Conservation (phyloP, 2,329 filamentous ascomycete species). For the Penicillium psychrosexuale region DNA sequence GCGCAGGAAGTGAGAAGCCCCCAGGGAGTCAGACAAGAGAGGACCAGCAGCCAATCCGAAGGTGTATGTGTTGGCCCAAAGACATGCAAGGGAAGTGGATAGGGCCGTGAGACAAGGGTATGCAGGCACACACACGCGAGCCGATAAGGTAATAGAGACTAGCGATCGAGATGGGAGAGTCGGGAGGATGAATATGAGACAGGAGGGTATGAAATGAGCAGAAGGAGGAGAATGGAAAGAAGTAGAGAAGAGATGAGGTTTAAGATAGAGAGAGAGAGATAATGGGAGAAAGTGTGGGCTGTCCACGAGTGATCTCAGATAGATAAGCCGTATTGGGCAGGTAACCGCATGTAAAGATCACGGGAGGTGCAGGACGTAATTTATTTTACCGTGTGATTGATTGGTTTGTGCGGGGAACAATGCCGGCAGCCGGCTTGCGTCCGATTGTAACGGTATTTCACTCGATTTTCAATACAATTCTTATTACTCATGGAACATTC, state of each 20-base stretch:
- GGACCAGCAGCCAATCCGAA: constrained; percentile 8
- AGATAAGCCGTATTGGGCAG: constrained; percentile 27
- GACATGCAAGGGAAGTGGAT: constrained; percentile 7
- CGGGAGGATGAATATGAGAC: background rate
- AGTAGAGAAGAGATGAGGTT: constrained; percentile 6
- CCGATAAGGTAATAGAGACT: constrained; percentile 2
- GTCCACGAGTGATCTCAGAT: constrained; percentile 11
- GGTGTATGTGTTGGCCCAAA: constrained; percentile 1
- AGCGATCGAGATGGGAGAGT: background rate
- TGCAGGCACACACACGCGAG: constrained; percentile 7
- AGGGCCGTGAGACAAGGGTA: constrained; percentile 5
- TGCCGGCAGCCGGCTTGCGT: constrained; percentile 13
- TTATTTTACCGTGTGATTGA: constrained; percentile 4
- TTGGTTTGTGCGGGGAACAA: constrained; percentile 11
- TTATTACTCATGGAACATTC: constrained; percentile 24
- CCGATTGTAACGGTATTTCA: background rate
- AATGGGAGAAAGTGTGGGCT: constrained; percentile 11
- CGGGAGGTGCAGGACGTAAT: constrained; percentile 1
- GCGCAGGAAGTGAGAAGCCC: constrained; percentile 5
- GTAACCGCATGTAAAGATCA: constrained; percentile 7
- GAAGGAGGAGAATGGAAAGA: constrained; percentile 8
- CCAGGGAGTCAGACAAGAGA: constrained; percentile 10
- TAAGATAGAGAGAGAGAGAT: constrained; percentile 8
- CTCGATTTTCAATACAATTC: background rate
- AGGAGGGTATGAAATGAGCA: background rate